phyloP scores from a whole-genome alignment of 2,329 filamentous ascomycete species.

The Monosporascus sp. region DNA sequence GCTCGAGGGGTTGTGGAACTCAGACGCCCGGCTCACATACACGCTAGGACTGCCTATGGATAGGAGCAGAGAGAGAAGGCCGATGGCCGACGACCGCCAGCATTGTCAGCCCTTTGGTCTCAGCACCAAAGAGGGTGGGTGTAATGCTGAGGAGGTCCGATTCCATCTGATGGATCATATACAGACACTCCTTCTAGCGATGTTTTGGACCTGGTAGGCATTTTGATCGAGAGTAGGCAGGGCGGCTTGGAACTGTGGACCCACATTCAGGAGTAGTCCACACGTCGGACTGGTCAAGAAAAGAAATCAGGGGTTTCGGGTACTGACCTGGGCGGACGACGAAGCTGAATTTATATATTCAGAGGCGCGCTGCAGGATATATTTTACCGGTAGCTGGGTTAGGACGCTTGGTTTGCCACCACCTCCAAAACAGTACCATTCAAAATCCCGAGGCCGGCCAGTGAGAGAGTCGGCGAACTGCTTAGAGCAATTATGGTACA shows the following conservation, averaged over 20 bases:
- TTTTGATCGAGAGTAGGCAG: too few species aligned
- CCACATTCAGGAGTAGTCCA: too few species aligned
- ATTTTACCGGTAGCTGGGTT: conserved; percentile 14
- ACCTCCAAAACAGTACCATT: conserved; percentile 12
- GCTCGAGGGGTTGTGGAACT: conserved; percentile 8
- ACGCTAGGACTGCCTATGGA: conserved; percentile 14
- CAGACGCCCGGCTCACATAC: conserved; percentile 13
- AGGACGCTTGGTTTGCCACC: conserved; percentile 7
- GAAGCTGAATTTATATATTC: conserved; percentile 18
- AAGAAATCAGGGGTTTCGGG: too few species aligned
- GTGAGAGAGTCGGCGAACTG: conserved; percentile 15
- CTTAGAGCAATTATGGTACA: conserved; percentile 13
- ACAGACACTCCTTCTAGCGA: not conserved
- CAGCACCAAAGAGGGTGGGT: conserved; percentile 11
- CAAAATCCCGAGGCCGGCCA: conserved; percentile 9
- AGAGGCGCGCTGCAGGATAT: conserved; percentile 12
- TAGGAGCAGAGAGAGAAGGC: conserved; percentile 13
- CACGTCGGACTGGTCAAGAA: too few species aligned
- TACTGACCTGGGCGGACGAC: conserved; percentile 10
- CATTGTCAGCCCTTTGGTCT: conserved; percentile 15
- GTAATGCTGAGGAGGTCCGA: conserved; percentile 17
- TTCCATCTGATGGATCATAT: not conserved
- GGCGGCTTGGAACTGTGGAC: too few species aligned
- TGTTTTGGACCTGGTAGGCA: too few species aligned
- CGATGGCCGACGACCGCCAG: conserved; percentile 12